phyloP scores from a whole-genome alignment of 1,284 basidiomycete genomes.

The Ganoderma lucidum region DNA sequence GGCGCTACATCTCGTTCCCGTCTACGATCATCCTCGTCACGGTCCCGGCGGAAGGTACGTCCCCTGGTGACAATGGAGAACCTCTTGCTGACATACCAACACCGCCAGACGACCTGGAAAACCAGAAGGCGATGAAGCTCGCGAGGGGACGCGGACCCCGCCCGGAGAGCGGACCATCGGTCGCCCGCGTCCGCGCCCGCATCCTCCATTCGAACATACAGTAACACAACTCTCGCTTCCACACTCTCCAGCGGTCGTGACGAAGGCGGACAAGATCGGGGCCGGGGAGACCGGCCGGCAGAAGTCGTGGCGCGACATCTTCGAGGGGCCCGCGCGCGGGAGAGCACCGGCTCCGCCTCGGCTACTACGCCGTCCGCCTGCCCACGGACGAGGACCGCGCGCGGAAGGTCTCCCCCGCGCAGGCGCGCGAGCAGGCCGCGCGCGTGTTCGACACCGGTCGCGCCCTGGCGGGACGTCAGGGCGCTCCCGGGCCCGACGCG shows the following conservation, averaged over 20 bases:
- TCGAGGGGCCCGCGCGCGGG: constrained; percentile 48
- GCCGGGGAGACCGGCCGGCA: constrained; percentile 49
- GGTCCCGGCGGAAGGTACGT: constrained; percentile 63
- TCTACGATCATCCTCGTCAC: constrained; percentile 65
- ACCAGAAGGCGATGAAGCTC: constrained; percentile 59
- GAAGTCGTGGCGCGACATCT: constrained; percentile 53
- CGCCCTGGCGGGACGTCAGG: constrained; percentile 57
- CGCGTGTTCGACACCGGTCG: constrained; percentile 54
- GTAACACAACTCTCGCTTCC: neutral
- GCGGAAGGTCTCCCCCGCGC: constrained; percentile 42
- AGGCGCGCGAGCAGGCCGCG: constrained; percentile 46
- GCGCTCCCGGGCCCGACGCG: constrained; percentile 35
- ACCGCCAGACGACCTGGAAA: constrained; percentile 64
- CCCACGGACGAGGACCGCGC: constrained; percentile 61
- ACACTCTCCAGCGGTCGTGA: constrained; percentile 57
- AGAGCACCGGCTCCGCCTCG: constrained; percentile 52
- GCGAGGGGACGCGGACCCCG: constrained; percentile 58
- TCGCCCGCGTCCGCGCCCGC: constrained; percentile 30
- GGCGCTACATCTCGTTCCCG: constrained; percentile 47
- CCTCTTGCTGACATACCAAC: neutral
- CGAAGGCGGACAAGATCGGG: constrained; percentile 64
- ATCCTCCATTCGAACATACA: neutral
- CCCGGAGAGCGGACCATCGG: constrained; percentile 65
- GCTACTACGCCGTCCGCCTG: constrained; percentile 70
- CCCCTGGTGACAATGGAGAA: neutral